Conservation (phyloP, 2,329 filamentous ascomycete species). For the Beauveria sp. region DNA sequence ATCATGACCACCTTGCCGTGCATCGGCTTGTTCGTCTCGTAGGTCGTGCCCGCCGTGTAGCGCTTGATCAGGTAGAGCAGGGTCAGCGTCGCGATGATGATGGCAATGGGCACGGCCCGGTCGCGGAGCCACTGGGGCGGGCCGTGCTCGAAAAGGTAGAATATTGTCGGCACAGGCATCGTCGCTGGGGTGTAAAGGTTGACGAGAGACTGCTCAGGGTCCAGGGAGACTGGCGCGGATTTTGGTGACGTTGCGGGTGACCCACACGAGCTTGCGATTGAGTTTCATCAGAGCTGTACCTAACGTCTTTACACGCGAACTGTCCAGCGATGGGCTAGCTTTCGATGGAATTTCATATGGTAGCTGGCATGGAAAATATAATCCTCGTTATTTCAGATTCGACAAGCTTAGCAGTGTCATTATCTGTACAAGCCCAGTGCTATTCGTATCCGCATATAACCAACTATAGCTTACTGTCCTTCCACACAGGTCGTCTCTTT, state of each 20-base stretch:
- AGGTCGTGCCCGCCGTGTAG: slow-evolving; percentile 69
- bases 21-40: slow-evolving; percentile 72
- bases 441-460: no score
- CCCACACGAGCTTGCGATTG: slow-evolving; percentile 1
- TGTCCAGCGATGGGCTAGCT: no score
- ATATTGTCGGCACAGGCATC: slow-evolving; percentile 48
- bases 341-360: no score
- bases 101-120: slow-evolving; percentile 35
- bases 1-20: slow-evolving; percentile 91
- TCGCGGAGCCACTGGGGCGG: slow-evolving; percentile 40
- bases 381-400: no score
- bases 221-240: neutral
- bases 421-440: no score
- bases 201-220: neutral
- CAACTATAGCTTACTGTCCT: slow-evolving; percentile 48
- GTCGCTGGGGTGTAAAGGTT: slow-evolving; percentile 11
- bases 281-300: neutral
- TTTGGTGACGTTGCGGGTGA: neutral
- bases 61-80: slow-evolving; percentile 51
- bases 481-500: slow-evolving; percentile 63
- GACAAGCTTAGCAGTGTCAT: no score
- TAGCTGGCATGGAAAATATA: no score
- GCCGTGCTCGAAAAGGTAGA: slow-evolving; percentile 39
- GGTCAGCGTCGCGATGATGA: slow-evolving; percentile 28
- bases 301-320: no score